Base-by-base conservation (phyloP, 768 basidiomycete species). In the Lepiota brunneoincarnata region DNA sequence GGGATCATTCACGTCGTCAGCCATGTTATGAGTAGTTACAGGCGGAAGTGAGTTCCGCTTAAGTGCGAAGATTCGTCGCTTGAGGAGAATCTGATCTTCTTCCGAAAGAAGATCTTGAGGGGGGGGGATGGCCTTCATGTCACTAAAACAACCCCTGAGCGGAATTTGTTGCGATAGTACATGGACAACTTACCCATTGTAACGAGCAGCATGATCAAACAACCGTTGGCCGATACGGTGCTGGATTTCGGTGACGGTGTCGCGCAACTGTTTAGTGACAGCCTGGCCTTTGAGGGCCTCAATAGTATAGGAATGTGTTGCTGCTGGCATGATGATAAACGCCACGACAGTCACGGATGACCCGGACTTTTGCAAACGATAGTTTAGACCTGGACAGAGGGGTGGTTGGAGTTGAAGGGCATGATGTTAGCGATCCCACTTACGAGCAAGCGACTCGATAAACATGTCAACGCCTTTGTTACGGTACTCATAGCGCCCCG, bases 381-480 rank as follows among this genome's bases (percentile, higher is more conserved):
- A 78, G 59, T 82, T 82, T 21, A 82, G 67, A 39, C 76, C 75
- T 77, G 43, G 17, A 40, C 17, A 54, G 52, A 44, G 18, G n/a
- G 49, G 52, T 9, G 51, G 37, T 28, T 18, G 44, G 38, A 34
- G 23, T 51, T 37, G 48, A 38, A 46, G 12, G 20, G n/a, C n/a
- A 31, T 35, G 49, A 35, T 36, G 48, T 43, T 44, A 41, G 36
- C 37, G 36, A 4, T 50, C 35, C 45, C 34, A 70, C 81, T 42
- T 59, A 84, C 96, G 91, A 24, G 96, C 97, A 53, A 99, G 83
- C 15, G 89, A 81, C 72, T 99, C 97, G 61, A 99, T 96, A 69
- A 98, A 99, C 96, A 99, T 97, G 67, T 99, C 97, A 26, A 98
- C 94, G 52, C 97, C 97, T 76, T 99, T 99, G 77, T 99, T 99